Conservation (phyloP, 2,329 filamentous ascomycete species). For the Metarhizium anisopliae region DNA sequence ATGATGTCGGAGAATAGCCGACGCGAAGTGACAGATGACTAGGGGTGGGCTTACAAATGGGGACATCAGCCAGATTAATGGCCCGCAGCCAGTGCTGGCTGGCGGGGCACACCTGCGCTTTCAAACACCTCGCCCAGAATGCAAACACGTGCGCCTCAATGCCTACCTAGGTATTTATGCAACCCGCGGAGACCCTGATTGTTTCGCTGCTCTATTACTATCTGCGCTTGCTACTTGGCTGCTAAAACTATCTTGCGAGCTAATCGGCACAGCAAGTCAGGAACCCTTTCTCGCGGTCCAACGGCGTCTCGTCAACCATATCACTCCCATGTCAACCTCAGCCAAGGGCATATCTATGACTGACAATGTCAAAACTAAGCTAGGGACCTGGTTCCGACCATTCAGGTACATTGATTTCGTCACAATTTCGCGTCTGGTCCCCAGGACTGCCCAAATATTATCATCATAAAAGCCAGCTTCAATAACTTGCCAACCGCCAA, state of each 20-base stretch:
- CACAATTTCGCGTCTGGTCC: neutral
- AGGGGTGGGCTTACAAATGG: slow-evolving; percentile 2
- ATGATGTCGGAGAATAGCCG: neutral
- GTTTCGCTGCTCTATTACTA: neutral
- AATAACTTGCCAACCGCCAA: neutral
- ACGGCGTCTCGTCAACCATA: neutral
- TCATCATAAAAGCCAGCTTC: neutral
- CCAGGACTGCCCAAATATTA: neutral
- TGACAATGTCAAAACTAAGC: neutral
- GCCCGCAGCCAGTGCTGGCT: too few relatives aligned
- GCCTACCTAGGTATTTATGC: too few relatives aligned
- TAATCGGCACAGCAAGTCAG: neutral
- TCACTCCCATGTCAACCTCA: neutral
- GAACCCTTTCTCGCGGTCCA: neutral
- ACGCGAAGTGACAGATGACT: neutral
- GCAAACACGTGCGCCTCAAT: too few relatives aligned
- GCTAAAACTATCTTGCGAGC: neutral
- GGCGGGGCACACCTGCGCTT: too few relatives aligned
- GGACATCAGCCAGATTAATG: too few relatives aligned
- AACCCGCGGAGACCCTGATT: neutral
- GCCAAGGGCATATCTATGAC: neutral
- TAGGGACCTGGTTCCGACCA: neutral
- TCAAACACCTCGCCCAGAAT: too few relatives aligned
- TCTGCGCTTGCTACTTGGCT: neutral
- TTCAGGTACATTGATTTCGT: neutral